Evolutionary conservation across 2,329 filamentous ascomycete genomes (phyloP), one percentile per base, ranked within the genome.

Genomic region (Talaromyces verruculosus): DNA sequence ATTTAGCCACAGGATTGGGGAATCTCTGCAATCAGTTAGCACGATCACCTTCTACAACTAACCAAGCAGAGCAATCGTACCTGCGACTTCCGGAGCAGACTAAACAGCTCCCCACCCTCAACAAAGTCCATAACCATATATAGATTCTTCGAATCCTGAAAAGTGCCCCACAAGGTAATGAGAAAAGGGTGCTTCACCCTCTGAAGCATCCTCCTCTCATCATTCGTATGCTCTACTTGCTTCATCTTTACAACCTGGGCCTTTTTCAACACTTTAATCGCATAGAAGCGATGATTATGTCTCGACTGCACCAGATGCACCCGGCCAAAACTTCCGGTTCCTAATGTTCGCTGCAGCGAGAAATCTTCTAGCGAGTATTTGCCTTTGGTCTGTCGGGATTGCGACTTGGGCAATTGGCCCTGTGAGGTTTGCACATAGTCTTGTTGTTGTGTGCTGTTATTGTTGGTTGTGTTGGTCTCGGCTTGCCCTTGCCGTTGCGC

Each of bases 71-170:
- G n/a, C n/a, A n/a, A n/a, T n/a, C n/a, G 87, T 87, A 86, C 94
- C 89, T 84, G 89, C 66, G 94, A 98, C 80, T 99, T 98, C 73
- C 95, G 87, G 73, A 99, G 83, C 73, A 99, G 81, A 71, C 94
- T 98, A 79, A 99, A 99, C 64, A 99, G 84, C 84, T 99, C 95
- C 74, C 95, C 95, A 71, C 95, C 95, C 80, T 99, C 95, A 63
- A 99, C 94, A 82, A 99, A 99, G 79, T 99, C 95, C 95, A 99
- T 99, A 74, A 99, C 95, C 95, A 99, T 99, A 86, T 99, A 99
- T 41, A 99, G 83, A 77, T 97, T 98, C 81, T 89, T 93, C 61
- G 89, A 87, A 75, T 99, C 95, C 77, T 98, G 94, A 79, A 98
- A 99, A 10, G 95, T 99, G 66, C 95, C 95, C 95, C 95, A 99